Evolutionary conservation across 2,329 filamentous ascomycete species (phyloP).

Genomic region (Aspergillus terreus): DNA sequence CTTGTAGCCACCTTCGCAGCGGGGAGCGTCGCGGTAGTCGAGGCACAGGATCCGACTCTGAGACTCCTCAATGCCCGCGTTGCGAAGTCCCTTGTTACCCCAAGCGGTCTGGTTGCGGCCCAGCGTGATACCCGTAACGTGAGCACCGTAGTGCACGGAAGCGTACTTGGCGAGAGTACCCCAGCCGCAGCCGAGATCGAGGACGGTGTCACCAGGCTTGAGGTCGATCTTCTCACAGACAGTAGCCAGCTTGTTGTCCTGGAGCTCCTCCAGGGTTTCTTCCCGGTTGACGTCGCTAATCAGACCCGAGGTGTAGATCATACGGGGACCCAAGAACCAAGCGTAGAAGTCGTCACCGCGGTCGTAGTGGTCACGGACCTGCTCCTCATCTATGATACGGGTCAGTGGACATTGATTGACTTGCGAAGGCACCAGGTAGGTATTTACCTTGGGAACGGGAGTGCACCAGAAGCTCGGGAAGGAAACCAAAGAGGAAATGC

Average conservation of each 20-base stretch:
- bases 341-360: constrained; percentile 97
- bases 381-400: constrained; percentile 72
- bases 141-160: constrained; percentile 83
- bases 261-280: constrained; percentile 88
- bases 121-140: constrained; percentile 85
- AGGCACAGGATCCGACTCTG: constrained; percentile 92
- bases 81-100: constrained; percentile 87
- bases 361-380: constrained; percentile 97
- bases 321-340: constrained; percentile 96
- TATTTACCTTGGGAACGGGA: constrained; percentile 73
- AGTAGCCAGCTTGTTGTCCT: constrained; percentile 94
- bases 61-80: constrained; percentile 74
- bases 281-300: constrained; percentile 84
- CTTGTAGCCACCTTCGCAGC: constrained; percentile 74
- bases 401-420: background rate
- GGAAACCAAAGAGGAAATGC: constrained; percentile 82
- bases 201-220: constrained; percentile 73
- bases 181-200: constrained; percentile 98
- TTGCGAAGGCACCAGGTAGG: background rate
- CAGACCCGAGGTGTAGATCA: constrained; percentile 97
- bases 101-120: constrained; percentile 95
- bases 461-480: constrained; percentile 89
- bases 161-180: constrained; percentile 93
- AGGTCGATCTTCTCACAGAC: constrained; percentile 95
- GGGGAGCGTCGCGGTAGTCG: constrained; percentile 93